phyloP scores from a whole-genome alignment of 1,284 basidiomycete species.

The Ustilago nuda region DNA sequence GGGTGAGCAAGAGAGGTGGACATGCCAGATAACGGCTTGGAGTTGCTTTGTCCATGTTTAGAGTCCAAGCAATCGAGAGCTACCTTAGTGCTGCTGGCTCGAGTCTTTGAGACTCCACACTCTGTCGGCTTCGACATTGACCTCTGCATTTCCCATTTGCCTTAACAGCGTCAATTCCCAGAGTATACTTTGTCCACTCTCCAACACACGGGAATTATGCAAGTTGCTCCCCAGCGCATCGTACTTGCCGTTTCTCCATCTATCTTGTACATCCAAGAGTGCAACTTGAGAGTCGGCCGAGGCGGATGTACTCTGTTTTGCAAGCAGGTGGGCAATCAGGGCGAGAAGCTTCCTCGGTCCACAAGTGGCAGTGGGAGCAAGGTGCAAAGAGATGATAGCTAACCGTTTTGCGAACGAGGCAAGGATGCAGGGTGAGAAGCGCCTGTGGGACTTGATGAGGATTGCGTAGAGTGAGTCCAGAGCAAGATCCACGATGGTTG shows the following conservation, averaged over 20 bases:
- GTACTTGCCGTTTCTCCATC: slow-evolving; percentile 29
- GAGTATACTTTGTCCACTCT: slow-evolving; percentile 25
- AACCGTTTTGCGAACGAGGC: slow-evolving; percentile 85
- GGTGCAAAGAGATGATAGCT: slow-evolving; percentile 48
- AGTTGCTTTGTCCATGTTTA: too few species aligned
- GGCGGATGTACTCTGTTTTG: slow-evolving; percentile 17
- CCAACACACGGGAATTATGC: slow-evolving; percentile 14
- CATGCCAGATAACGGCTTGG: too few species aligned
- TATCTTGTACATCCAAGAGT: slow-evolving; percentile 37
- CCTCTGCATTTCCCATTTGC: background rate
- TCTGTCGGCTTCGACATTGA: slow-evolving; percentile 2
- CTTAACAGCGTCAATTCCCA: slow-evolving; percentile 30
- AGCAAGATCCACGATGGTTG: slow-evolving; percentile 24
- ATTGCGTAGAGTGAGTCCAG: slow-evolving; percentile 70
- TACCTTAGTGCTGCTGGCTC: background rate
- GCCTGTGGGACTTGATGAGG: slow-evolving; percentile 81
- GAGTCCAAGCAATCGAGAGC: too few species aligned
- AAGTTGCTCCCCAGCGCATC: slow-evolving; percentile 19
- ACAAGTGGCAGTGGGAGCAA: background rate
- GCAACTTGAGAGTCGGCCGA: slow-evolving; percentile 21
- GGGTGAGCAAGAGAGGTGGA: background rate
- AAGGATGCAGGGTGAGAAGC: slow-evolving; percentile 79
- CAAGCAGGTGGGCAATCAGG: slow-evolving; percentile 23
- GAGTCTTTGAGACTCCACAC: slow-evolving; percentile 35
- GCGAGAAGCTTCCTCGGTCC: slow-evolving; percentile 16